Evolutionary conservation across 108 stramenopile genomes (phyloP), one percentile per base, ranked within the genome.

Genomic region (Cyclostephanos tholiformis): DNA sequence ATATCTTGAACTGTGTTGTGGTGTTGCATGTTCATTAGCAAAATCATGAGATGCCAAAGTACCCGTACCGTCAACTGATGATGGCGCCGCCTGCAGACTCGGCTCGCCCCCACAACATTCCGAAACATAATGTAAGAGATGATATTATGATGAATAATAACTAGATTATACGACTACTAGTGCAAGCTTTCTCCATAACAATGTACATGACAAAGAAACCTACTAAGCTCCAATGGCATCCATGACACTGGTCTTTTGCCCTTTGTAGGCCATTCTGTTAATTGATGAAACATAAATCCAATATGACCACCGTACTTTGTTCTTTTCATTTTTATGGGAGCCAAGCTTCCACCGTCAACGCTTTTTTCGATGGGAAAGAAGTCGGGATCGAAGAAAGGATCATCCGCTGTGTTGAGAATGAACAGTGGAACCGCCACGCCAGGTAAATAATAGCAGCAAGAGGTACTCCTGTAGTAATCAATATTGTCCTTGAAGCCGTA

Each of bases 401-500:
- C 94, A 69, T 95, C 91, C 32, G 59, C 59, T 1, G 94, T 81
- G 76, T 91, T 89, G 5, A 92, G 57, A 29, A 95, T 76, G 12
- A 84, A 78, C 32, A 87, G 68, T 12, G 94, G 94, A 10, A 93
- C 91, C 22, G 79, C 63, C 20, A 95, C 81, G 0, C 71, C 50
- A 20, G 87, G 78, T 20, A 95, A 50, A 46, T 60, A 85, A 20
- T 77, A 76, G 20, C 83, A 61, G 43, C 85, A 88, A 0, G 85
- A 84, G 2, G 70, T 74, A 48, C 90, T 72, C 19, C 84, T 75
- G 75, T 95, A 95, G 67, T 95, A 95, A 79, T 95, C 94, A 58
- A 73, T 65, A 29, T 79, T 77, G 59, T 86, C 76, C 7, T 86
- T 57, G 67, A 90, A 95, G 11, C 87, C 90, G 82, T 91, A 92